Base-by-base conservation (phyloP, 2,329 filamentous ascomycete species). In the Colletotrichum phormii region DNA sequence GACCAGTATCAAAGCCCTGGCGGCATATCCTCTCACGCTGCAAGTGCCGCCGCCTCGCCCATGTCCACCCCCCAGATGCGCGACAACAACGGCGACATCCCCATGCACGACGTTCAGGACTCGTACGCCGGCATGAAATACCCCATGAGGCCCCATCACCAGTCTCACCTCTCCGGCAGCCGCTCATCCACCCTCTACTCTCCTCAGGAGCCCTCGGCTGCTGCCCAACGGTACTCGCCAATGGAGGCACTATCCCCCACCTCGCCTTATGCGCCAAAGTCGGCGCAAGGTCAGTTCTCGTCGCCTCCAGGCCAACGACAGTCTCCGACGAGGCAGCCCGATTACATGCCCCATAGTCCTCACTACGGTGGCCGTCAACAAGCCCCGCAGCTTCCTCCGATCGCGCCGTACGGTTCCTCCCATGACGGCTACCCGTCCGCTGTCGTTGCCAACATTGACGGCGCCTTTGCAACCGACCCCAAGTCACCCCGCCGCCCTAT, bases 221-320 rank as follows among this genome's bases (percentile, higher is more conserved):
- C 95, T 70, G 94, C 95, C 72, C 94, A 97, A 82, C 91, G 95
- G 80, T 98, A 98, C 84, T 98, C 96, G 59, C 97, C 96, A 75
- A 98, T 98, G 95, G 96, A 98, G 81, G 90, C 91, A 18, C 86
- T 97, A 74, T 95, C 95, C 73, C 94, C 95, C 53, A 91, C 92
- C 42, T 93, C 94, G 68, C 92, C 95, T 42, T 97, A 97, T 84
- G 89, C 90, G 58, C 80, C 88, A 85, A 84, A 93, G 86, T 81
- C 90, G 86, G 74, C 90, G 85, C 80, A 86, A 53, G 86, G 81
- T 76, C 85, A 93, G 85, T 86, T 87, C 81, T 77, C 86, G 77
- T 82, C 85, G 80, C 82, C 88, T 76, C 82, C 88, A 77, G 80
- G 85, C 77, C 86, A 89, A 76, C 91, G 94, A 74, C 93, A 95